Evolutionary conservation across 371 early-diverging fungal species (phyloP).

Genomic region (Mortierella sp.): DNA sequence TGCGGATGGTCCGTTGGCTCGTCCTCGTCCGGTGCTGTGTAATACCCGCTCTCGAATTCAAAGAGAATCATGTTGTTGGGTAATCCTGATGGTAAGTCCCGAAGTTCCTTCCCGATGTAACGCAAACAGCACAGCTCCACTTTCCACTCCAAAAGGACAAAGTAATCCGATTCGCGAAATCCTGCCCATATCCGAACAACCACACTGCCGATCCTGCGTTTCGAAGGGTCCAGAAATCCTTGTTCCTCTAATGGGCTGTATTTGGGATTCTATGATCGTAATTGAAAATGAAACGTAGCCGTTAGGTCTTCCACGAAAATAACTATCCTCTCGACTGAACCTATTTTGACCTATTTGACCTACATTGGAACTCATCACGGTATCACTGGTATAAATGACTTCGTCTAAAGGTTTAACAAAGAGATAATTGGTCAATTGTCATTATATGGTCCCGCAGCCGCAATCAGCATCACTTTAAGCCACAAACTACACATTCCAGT

Average conservation of each 20-base stretch:
- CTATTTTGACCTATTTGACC: not conserved
- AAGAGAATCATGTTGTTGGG: conserved; percentile 70
- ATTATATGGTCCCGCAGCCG: too few species aligned
- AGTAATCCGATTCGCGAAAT: conserved; percentile 61
- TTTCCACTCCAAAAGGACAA: conserved; percentile 66
- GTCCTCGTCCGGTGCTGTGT: conserved; percentile 63
- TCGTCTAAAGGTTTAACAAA: conserved; percentile 18
- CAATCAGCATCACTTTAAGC: too few species aligned
- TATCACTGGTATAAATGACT: conserved; percentile 57
- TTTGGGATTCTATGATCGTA: conserved; percentile 38
- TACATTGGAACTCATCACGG: conserved; percentile 45
- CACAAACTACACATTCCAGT: too few species aligned
- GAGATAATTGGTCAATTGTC: not conserved
- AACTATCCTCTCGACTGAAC: not conserved
- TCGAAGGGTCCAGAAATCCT: conserved; percentile 23
- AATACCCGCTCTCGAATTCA: conserved; percentile 69
- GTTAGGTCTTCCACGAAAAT: not conserved
- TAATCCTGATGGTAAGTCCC: conserved; percentile 59
- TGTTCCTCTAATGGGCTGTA: conserved; percentile 45
- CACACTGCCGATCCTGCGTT: conserved; percentile 33
- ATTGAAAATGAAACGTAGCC: not conserved
- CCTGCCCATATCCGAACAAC: conserved; percentile 64
- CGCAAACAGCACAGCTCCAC: conserved; percentile 64
- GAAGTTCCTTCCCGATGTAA: conserved; percentile 63
- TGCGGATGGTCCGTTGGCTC: conserved; percentile 34